Evolutionary conservation across 495 filamentous ascomycete species (phyloP).

Genomic region (Hypoxylon intermedium): DNA sequence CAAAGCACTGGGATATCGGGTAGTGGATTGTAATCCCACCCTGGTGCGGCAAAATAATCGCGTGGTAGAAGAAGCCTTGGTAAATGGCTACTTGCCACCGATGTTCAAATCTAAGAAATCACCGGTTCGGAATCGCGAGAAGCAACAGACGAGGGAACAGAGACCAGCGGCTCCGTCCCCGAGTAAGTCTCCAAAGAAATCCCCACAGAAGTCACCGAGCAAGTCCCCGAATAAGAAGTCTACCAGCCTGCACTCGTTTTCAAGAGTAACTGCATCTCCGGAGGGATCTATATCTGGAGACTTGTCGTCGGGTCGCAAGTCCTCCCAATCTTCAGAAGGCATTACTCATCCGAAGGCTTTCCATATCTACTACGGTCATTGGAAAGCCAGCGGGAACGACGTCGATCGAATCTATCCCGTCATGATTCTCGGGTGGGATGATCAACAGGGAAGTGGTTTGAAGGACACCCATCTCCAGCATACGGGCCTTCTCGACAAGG

Average conservation of each 20-base stretch:
- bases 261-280: neutral
- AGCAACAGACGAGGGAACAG: neutral
- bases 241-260: neutral
- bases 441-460: constrained; percentile 45
- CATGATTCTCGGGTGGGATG: constrained; percentile 50
- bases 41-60: constrained; percentile 46
- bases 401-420: constrained; percentile 45
- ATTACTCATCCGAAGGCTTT: constrained; percentile 36
- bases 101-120: constrained; percentile 29
- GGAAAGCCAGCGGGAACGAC: constrained; percentile 20
- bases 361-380: constrained; percentile 47
- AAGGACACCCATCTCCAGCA: constrained; percentile 35
- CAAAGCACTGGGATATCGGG: constrained; percentile 44
- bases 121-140: neutral
- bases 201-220: too few relatives aligned
- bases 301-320: neutral
- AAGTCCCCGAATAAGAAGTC: too few relatives aligned
- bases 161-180: too few relatives aligned
- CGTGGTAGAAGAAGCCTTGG: constrained; percentile 37
- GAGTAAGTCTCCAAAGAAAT: too few relatives aligned
- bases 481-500: constrained; percentile 44
- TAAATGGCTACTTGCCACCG: constrained; percentile 43
- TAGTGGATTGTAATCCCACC: constrained; percentile 42
- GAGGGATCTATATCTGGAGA: neutral
- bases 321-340: neutral